A percentile compares a stretch with the other conserved stretches of the same genome.
These are phyloP conservation scores for Rhodotorula graminis DNA, from an alignment of 768 basidiomycete species.

Conservation along the genomic window DNA sequence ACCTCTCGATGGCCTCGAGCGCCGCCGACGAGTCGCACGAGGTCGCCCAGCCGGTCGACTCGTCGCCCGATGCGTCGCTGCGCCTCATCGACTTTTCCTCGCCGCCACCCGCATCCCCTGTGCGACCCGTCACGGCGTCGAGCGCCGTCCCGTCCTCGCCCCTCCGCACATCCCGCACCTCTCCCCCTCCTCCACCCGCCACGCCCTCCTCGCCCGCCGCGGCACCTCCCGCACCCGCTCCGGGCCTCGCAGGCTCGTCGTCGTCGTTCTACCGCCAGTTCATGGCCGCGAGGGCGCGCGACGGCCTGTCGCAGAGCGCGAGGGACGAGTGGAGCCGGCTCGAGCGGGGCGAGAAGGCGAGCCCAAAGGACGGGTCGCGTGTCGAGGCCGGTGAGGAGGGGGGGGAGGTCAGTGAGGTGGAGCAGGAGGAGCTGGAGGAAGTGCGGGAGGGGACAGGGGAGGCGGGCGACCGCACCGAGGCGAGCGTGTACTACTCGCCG, in stretches of 20 bases:
- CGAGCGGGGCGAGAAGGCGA: conserved; percentile 28
- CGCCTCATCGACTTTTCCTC: neutral
- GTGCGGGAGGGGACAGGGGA: neutral
- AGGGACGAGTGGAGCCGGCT: conserved; percentile 26
- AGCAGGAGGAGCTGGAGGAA: neutral
- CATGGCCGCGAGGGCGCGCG: conserved; percentile 11
- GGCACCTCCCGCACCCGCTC: neutral
- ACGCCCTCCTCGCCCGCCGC: neutral
- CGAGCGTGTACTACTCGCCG: conserved; percentile 18
- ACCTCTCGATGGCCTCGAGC: neutral
- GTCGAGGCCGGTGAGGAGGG: neutral
- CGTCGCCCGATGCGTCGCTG: too few relatives aligned
- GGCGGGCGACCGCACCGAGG: neutral
- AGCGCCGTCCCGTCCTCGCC: too few relatives aligned
- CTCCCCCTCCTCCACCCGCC: neutral
- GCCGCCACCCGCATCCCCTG: neutral
- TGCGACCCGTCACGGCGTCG: neutral
- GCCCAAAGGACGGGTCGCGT: conserved; percentile 5
- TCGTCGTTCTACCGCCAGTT: conserved; percentile 33
- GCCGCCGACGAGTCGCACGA: neutral
- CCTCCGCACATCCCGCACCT: neutral
- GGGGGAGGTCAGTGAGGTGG: neutral
- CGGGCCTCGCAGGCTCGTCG: neutral
- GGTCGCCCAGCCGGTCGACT: too few relatives aligned
- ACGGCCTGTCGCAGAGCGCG: conserved; percentile 2